Evolutionary conservation across 352 stramenopile genomes (phyloP).

Genomic region (Pythium aquatile): DNA sequence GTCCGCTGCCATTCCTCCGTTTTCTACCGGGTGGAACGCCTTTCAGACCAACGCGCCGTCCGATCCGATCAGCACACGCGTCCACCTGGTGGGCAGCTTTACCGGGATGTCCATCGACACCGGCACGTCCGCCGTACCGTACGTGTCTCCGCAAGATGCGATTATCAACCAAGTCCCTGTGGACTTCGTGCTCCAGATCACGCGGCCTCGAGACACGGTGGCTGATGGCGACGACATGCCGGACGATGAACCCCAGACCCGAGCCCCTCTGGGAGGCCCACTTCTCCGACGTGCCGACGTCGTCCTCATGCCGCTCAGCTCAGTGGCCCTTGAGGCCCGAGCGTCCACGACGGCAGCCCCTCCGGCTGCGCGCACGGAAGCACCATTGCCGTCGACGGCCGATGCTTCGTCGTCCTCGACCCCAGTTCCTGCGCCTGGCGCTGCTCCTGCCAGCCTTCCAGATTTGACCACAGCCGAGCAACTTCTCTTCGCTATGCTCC

Average conservation of each 20-base stretch:
- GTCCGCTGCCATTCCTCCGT: not conserved
- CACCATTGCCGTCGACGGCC: not conserved
- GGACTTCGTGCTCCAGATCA: constrained; percentile 5
- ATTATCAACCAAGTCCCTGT: not conserved
- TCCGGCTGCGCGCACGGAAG: no score
- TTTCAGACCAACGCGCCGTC: not conserved
- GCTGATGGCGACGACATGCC: not conserved
- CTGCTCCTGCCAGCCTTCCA: not conserved
- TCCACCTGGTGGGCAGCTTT: not conserved
- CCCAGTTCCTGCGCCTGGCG: not conserved
- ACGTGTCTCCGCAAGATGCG: not conserved
- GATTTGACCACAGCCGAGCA: not conserved
- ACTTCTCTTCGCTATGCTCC: constrained; percentile 4
- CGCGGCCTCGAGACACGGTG: not conserved
- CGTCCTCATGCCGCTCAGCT: not conserved
- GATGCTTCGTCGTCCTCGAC: not conserved
- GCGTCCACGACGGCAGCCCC: not conserved
- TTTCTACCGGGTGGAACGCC: not conserved
- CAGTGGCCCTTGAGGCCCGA: no score
- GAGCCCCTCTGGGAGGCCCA: not conserved
- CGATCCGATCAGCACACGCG: not conserved
- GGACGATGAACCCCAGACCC: not conserved
- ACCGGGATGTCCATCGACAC: not conserved
- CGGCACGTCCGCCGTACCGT: not conserved
- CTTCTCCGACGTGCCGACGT: not conserved